Evolutionary conservation across 2,329 filamentous ascomycete species (phyloP), one percentile per base, ranked within the genome.

Genomic region (Elsinoe fawcettii): DNA sequence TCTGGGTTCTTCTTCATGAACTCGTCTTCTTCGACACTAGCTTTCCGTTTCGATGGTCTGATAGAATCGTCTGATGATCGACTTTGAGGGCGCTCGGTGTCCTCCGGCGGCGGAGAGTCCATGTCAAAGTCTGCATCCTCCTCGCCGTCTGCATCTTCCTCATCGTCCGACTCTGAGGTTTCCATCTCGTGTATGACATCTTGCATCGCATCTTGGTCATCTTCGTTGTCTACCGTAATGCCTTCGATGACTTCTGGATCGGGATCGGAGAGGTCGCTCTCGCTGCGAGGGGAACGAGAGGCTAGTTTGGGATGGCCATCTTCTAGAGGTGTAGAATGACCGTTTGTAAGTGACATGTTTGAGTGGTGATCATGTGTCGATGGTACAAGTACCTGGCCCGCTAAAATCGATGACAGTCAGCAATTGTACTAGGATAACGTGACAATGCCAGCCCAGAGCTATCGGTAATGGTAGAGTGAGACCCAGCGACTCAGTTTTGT

Each of bases 1-100:
- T 96, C 90, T 44, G 93, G 93, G 67, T 99, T 95, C 67, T 89
- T 87, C 66, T 86, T 81, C 65, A 97, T 96, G 68, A 85, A 91
- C 47, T 90, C 85, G 59, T 93, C 86, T 65, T 93, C 71, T 54
- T 86, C 84, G 36, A 81, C 72, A 69, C 68, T 78, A 71, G 70
- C 69, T 65, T 78, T 84, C 63, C 90, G 86, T 78, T 96, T 96
- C 60, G 79, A 73, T 51, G 80, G 81, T 67, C 83, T 80, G 61
- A 79, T 80, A 43, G 86, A 88, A 65, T 85, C 85, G 66, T 83
- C 80, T 47, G 90, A 93, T 67, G 82, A 83, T 63, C 85, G 88
- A 66, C 79, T 68, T 73, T 81, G 61, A 62, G 80, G 83, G 60
- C 82, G 81, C 61, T 82, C 71, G 62, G 73, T 67, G 23, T 66